Base-by-base conservation (phyloP, 192 early-diverging fungal species). In the Gaertneriomyces semiglobifer region DNA sequence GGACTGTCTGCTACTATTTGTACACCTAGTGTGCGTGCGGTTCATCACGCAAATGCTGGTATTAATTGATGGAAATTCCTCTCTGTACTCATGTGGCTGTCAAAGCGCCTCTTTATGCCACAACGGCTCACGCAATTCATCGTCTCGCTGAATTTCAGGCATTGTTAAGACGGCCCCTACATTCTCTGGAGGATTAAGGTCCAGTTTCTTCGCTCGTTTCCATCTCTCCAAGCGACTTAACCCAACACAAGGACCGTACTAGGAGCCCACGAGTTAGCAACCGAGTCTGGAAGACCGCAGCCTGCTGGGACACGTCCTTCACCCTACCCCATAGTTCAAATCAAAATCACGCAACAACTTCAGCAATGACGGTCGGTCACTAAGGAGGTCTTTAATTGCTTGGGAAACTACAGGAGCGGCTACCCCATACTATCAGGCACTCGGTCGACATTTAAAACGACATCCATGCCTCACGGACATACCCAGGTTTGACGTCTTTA, bases 211-310 rank as follows among this genome's bases (percentile, higher is more conserved):
- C 12, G 81, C 81, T 44, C 81, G 64, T 44, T 85, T 71, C 84
- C 84, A 86, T 18, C 84, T 71, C 53, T 80, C 80, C 68, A 84
- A 58, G 16, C 84, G 55, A 42, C 78, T 67, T 9, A 86, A 16
- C 20, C 84, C 84, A 47, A 86, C 75, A 62, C 79, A 81, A 0
- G 80, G 74, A 25, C 84, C 84, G 44, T 58, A 79, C 77, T 79
- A 53, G 10, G 16, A 50, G 11, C 53, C 38, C 25, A 38, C 4
- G n/a, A 45, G 38, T 16, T 4, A 44, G 6, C n/a, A 44, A 44
- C 16, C 5, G 0, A 46, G 47, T 14, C 4, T 4, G 43, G 25
- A 19, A 58, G 41, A n/a, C 10, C 25, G n/a, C 7, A n/a, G 44
- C n/a, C 6, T 66, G 38, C 43, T 41, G 11, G 53, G 14, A 33